phyloP scores from a whole-genome alignment of 2,329 filamentous ascomycete genomes.

The Passalora sequoiae region DNA sequence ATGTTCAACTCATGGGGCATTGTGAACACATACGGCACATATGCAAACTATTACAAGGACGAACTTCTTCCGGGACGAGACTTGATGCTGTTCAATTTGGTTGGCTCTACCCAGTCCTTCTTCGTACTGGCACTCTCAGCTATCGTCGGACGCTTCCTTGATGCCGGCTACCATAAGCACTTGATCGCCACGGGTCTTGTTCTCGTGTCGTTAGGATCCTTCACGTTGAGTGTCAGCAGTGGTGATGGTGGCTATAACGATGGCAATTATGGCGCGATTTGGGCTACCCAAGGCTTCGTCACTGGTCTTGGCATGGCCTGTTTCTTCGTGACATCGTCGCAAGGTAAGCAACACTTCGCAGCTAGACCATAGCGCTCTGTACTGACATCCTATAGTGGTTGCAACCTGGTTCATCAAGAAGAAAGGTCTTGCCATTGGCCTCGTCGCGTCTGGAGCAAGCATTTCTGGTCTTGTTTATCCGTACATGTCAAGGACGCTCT shows the following conservation, averaged over 20 bases:
- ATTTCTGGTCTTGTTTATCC: conserved; percentile 42
- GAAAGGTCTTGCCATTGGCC: conserved; percentile 46
- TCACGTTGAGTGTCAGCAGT: conserved; percentile 41
- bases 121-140: conserved; percentile 44
- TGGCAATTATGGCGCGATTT: conserved; percentile 41
- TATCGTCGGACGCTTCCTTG: conserved; percentile 45
- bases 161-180: conserved; percentile 41
- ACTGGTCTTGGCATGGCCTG: conserved; percentile 49
- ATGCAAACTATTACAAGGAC: conserved; percentile 46
- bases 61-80: conserved; percentile 39
- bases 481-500: conserved; percentile 43
- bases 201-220: conserved; percentile 42
- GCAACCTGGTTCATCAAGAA: conserved; percentile 47
- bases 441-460: conserved; percentile 49
- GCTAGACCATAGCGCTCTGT: no score
- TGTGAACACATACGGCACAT: conserved; percentile 49
- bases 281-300: conserved; percentile 46
- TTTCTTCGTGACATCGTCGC: conserved; percentile 49
- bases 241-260: conserved; percentile 34
- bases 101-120: conserved; percentile 46
- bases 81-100: conserved; percentile 42
- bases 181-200: conserved; percentile 41
- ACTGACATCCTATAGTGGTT: conserved; percentile 35
- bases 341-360: conserved; percentile 35
- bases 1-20: conserved; percentile 40